A percentile compares a stretch with the other conserved stretches of the same genome.
These are phyloP conservation scores for Penstemon newberryi DNA, from an alignment of 257 asterid species.

Conservation along the genomic window DNA sequence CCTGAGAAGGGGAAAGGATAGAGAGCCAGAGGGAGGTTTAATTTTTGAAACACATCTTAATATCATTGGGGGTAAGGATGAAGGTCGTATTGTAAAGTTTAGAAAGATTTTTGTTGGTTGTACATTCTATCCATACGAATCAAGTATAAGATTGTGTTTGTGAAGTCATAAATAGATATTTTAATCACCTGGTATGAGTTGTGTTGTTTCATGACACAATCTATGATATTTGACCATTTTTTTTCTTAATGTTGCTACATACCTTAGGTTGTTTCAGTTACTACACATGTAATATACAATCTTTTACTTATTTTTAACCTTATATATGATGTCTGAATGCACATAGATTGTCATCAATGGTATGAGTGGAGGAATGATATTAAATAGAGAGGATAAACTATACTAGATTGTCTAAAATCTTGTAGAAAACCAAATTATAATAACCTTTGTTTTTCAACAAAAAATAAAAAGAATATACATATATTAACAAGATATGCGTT, in stretches of 20 bases:
- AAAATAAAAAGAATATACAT: slow-evolving; percentile 20
- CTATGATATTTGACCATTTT: slow-evolving; percentile 7
- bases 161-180: neutral
- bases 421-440: slow-evolving; percentile 6
- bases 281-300: slow-evolving; percentile 1
- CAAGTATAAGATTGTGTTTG: neutral
- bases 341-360: slow-evolving; percentile 6
- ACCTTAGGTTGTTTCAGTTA: neutral
- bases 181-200: slow-evolving; percentile 11
- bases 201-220: slow-evolving; percentile 8
- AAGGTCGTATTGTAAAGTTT: neutral
- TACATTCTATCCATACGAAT: neutral
- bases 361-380: neutral
- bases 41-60: slow-evolving; percentile 4
- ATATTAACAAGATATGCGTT: slow-evolving; percentile 21
- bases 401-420: neutral
- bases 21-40: neutral
- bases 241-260: slow-evolving; percentile 3
- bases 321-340: neutral
- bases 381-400: slow-evolving; percentile 7
- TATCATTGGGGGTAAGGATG: neutral
- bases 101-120: neutral
- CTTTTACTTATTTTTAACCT: neutral
- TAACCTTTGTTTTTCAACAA: slow-evolving; percentile 19
- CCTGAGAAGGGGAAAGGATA: neutral